Evolutionary conservation across 495 filamentous ascomycete species (phyloP).

Genomic region (Daldinia caldariorum): DNA sequence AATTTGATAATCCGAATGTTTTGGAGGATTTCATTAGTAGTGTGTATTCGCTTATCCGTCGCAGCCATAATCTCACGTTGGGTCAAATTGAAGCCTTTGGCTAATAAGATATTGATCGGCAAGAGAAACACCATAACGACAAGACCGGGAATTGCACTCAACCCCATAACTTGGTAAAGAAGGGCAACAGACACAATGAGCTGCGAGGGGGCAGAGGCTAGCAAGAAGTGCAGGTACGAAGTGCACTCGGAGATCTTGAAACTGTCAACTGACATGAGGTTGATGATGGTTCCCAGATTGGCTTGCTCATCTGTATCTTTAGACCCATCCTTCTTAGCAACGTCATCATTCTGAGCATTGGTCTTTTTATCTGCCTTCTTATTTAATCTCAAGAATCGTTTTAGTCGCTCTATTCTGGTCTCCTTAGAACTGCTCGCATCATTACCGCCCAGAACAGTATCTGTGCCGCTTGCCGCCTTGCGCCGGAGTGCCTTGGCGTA

Average conservation of each 20-base stretch:
- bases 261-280: constrained; percentile 98
- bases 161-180: constrained; percentile 88
- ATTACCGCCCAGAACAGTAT: constrained; percentile 69
- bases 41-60: constrained; percentile 95
- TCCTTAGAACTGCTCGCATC: constrained; percentile 48
- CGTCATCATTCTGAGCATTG: constrained; percentile 38
- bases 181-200: constrained; percentile 74
- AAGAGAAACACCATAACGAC: constrained; percentile 88
- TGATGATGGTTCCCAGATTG: constrained; percentile 96
- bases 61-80: constrained; percentile 93
- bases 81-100: constrained; percentile 79
- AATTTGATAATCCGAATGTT: constrained; percentile 99
- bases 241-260: constrained; percentile 97
- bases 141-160: constrained; percentile 93
- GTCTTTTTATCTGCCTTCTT: constrained; percentile 65
- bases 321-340: constrained; percentile 46
- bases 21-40: constrained; percentile 95
- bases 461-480: constrained; percentile 81
- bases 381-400: constrained; percentile 67
- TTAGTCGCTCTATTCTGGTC: constrained; percentile 59
- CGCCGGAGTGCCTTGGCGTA: constrained; percentile 96
- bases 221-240: constrained; percentile 90
- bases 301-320: constrained; percentile 73
- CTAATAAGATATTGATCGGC: constrained; percentile 88
- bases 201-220: constrained; percentile 85